Conservation (phyloP, 1,284 basidiomycete genomes). For the Cryptococcus sp. region DNA sequence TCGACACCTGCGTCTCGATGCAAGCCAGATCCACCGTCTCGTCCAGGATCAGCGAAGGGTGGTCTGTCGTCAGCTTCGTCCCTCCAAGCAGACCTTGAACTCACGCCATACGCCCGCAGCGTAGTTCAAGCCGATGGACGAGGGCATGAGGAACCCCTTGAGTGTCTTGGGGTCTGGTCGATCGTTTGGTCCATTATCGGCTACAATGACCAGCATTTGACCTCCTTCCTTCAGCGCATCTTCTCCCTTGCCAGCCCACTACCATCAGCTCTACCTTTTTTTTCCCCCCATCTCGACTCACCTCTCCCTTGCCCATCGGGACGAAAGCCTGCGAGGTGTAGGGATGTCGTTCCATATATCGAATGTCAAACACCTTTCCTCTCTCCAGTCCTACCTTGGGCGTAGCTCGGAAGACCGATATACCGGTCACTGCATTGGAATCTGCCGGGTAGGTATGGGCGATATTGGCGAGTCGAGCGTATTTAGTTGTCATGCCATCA, state of each 20-base stretch:
- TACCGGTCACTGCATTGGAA: conserved; percentile 50
- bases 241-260: conserved; percentile 41
- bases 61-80: conserved; percentile 25
- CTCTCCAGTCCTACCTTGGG: conserved; percentile 50
- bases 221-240: conserved; percentile 32
- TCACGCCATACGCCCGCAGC: conserved; percentile 78
- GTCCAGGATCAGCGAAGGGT: conserved; percentile 45
- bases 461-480: conserved; percentile 70
- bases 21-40: conserved; percentile 45
- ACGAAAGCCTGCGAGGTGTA: conserved; percentile 71
- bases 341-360: conserved; percentile 46
- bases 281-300: conserved; percentile 13
- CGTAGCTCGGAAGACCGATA: conserved; percentile 68
- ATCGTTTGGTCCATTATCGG: conserved; percentile 66
- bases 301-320: conserved; percentile 66
- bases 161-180: conserved; percentile 56
- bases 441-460: conserved; percentile 59
- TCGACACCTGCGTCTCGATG: conserved; percentile 45
- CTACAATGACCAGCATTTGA: conserved; percentile 63
- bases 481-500: conserved; percentile 74
- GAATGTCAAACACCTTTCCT: conserved; percentile 53
- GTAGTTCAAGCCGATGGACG: conserved; percentile 77
- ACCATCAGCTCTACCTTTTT: neutral
- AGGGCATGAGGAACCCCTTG: conserved; percentile 68
- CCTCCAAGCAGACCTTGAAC: conserved; percentile 38